Evolutionary conservation across 1,284 basidiomycete genomes (phyloP).

Genomic region (Pseudozyma sp.): DNA sequence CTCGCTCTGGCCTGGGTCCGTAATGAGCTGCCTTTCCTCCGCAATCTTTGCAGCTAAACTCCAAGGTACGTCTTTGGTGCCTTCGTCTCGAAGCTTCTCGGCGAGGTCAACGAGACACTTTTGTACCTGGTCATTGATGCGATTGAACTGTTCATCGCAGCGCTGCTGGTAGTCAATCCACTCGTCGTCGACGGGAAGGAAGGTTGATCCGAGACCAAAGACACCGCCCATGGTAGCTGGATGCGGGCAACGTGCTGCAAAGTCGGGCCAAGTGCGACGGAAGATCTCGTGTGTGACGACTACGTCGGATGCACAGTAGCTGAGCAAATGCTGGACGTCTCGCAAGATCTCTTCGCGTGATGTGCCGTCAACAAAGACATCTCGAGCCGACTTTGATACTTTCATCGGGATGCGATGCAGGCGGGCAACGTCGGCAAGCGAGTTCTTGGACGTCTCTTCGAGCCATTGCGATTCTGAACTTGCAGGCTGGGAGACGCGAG

Average conservation of each 20-base stretch:
- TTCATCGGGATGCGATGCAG: slow-evolving; percentile 83
- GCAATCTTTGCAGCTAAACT: slow-evolving; percentile 64
- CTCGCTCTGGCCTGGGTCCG: slow-evolving; percentile 19
- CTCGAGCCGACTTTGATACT: slow-evolving; percentile 83
- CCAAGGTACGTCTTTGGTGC: slow-evolving; percentile 51
- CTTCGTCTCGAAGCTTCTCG: slow-evolving; percentile 70
- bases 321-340: slow-evolving; percentile 81
- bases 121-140: slow-evolving; percentile 81
- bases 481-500: slow-evolving; percentile 17
- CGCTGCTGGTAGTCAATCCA: slow-evolving; percentile 86
- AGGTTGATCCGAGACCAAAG: slow-evolving; percentile 89
- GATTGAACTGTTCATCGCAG: slow-evolving; percentile 82
- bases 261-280: slow-evolving; percentile 82
- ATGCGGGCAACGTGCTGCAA: slow-evolving; percentile 85
- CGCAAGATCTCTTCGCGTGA: slow-evolving; percentile 77
- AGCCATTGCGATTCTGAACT: slow-evolving; percentile 76
- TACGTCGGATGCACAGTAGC: slow-evolving; percentile 90
- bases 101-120: slow-evolving; percentile 79
- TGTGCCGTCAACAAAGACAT: slow-evolving; percentile 76
- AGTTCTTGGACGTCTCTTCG: slow-evolving; percentile 90
- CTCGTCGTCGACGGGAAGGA: slow-evolving; percentile 87
- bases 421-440: slow-evolving; percentile 88
- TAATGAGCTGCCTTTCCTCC: slow-evolving; percentile 23
- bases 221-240: slow-evolving; percentile 94
- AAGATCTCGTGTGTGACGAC: slow-evolving; percentile 86